Evolutionary conservation across 139 green algal species (phyloP), one percentile per base, ranked within the genome.

Genomic region (Nannochloris sp.): DNA sequence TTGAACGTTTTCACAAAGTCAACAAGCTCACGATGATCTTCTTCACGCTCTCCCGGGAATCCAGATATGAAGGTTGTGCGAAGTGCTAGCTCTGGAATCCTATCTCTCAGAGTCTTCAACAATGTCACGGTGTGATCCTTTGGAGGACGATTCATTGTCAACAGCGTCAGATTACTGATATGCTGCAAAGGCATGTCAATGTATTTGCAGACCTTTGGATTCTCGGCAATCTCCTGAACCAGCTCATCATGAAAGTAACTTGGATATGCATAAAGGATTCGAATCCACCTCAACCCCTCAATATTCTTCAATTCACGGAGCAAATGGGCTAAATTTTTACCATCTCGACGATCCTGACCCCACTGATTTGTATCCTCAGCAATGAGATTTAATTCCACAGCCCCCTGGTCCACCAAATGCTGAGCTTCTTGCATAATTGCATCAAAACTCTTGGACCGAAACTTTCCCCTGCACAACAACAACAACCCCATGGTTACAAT

Each of bases 161-260:
- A 82, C 48, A 96, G 80, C 8, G 78, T 82, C 25, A 92, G 64
- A 72, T 93, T 91, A 74, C 62, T 78, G 60, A 91, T 90, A 78
- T 96, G 89, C 76, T 96, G 89, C 73, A 96, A 77, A 46, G 89
- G 89, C 18, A 96, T 96, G 80, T 96, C 89, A 40, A 96, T 87
- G 78, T 95, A 95, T 70, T 96, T 96, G 79, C 80, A 90, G 40
- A 95, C 85, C 79, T 94, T 91, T 25, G 77, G 75, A 64, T 92
- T 91, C 57, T 27, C 78, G 18, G 88, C 87, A 51, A 96, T 95
- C 58, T 94, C 88, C 7, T 88, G 74, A 15, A 96, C 86, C 2
- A 95, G 77, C 48, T 87, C 81, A 24, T 88, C 81, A 29, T 64
- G 69, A 60, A 90, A 88, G 46, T 88, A 88, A 16, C 68, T 86